Evolutionary conservation across 2,329 filamentous ascomycete genomes (phyloP).

Genomic region (Arthrobotrys conoides): DNA sequence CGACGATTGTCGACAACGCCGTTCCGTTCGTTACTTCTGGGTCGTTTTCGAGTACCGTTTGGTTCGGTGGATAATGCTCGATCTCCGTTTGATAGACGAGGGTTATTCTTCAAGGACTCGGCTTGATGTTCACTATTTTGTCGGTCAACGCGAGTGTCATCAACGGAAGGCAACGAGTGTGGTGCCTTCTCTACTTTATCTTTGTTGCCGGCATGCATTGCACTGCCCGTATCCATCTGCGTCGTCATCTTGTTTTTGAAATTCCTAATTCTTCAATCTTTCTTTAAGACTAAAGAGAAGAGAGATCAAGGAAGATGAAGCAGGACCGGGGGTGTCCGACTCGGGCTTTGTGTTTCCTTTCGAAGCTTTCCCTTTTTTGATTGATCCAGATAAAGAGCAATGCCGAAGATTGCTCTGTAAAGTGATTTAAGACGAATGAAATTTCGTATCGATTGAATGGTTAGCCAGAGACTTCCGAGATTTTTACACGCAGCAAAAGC

Average conservation of each 20-base stretch:
- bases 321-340: constrained; percentile 15
- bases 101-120: constrained; percentile 27
- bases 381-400: constrained; percentile 22
- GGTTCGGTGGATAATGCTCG: constrained; percentile 36
- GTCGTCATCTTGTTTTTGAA: constrained; percentile 37
- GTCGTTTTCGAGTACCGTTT: constrained; percentile 48
- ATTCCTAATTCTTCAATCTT: neutral
- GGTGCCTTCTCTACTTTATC: constrained; percentile 65
- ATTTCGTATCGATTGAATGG: constrained; percentile 4
- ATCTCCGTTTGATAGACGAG: constrained; percentile 32
- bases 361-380: neutral
- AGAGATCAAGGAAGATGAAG: constrained; percentile 1
- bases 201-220: constrained; percentile 50
- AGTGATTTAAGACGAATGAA: constrained; percentile 7
- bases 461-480: constrained; percentile 57
- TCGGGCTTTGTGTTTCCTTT: neutral
- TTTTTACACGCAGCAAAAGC: neutral
- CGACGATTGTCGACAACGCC: constrained; percentile 55
- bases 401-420: constrained; percentile 38
- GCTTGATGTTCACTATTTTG: constrained; percentile 63
- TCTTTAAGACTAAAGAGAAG: constrained; percentile 7
- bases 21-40: constrained; percentile 40
- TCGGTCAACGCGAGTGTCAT: constrained; percentile 65
- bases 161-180: constrained; percentile 65
- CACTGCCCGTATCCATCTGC: constrained; percentile 49